Base-by-base conservation (phyloP, 495 filamentous ascomycete species). In the Daldinia concentrica region DNA sequence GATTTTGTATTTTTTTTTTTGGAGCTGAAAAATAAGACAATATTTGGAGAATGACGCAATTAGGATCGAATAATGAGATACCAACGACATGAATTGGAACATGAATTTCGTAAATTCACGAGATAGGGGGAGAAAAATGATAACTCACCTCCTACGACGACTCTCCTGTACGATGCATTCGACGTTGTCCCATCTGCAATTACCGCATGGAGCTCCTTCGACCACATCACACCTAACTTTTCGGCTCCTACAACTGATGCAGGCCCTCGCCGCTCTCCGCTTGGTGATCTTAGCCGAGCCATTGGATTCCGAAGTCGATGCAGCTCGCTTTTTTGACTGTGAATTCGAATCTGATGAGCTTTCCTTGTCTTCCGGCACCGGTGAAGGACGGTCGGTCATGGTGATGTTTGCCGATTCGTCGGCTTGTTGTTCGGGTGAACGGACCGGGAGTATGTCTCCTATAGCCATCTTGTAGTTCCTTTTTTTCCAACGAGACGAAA, bases 221-320 rank as follows among this genome's bases (percentile, higher is more conserved):
- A 94, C 92, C 66, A 97, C 94, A 82, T 97, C 93, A 82, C 94
- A 97, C 54, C 94, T 86, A n/a, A 97, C 94, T 79, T 97, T 97
- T 72, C 94, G 89, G 26, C 91, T 87, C 60, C 94, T 86, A 76
- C 94, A 97, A 71, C 90, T 92, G 71, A 92, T 91, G 76, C 94
- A 97, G 24, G 94, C 94, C 61, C 94, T 91, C 6, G 93, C 91
- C 3, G 94, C 94, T 69, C 94, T 86, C 60, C 94, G 83, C 79
- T 97, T 97, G 26, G 80, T 79, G 6, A 79, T 67, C 66, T 84
- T 85, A 19, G 67, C 58, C 19, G 74, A 34, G 41, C 73, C 74
- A 72, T 68, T 75, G 36, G 74, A 69, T 56, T 77, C 69, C 19
- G 73, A 58, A 27, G 66, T 72, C 9, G 76, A 62, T 14, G 74